A percentile compares a stretch with the other conserved stretches of the same genome.
These are phyloP conservation scores for Echium plantagineum DNA, from an alignment of 257 asterid genomes.

Conservation along the genomic window DNA sequence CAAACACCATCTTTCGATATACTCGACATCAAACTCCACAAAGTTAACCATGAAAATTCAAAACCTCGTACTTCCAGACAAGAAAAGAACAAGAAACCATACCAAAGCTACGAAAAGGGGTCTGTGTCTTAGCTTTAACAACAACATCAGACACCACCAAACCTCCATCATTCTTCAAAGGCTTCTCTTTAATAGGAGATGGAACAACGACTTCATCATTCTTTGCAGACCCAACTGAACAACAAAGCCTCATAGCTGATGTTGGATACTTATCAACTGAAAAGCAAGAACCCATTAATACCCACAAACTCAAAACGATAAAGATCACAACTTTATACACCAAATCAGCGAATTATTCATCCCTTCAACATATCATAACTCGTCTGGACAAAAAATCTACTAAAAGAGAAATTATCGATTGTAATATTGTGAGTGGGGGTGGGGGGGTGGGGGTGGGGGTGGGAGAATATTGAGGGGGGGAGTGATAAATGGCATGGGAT, in stretches of 20 bases:
- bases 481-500: background rate
- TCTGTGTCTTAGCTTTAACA: background rate
- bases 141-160: background rate
- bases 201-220: slow-evolving; percentile 35
- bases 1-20: too few relatives aligned
- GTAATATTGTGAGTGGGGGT: too few relatives aligned
- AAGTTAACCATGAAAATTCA: too few relatives aligned
- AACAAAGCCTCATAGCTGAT: slow-evolving; percentile 29
- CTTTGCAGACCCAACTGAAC: slow-evolving; percentile 31
- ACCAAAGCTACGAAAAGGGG: background rate
- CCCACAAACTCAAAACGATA: background rate
- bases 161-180: slow-evolving; percentile 1
- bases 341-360: background rate
- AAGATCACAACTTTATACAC: background rate
- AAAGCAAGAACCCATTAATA: slow-evolving; percentile 33
- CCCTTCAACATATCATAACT: background rate
- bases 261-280: slow-evolving; percentile 27
- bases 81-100: background rate
- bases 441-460: too few relatives aligned
- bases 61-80: too few relatives aligned
- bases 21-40: too few relatives aligned
- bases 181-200: slow-evolving; percentile 39
- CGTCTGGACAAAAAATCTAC: too few relatives aligned
- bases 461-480: too few relatives aligned
- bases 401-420: too few relatives aligned